Conservation (phyloP, 495 filamentous ascomycete species). For the Chaetomium tenue region DNA sequence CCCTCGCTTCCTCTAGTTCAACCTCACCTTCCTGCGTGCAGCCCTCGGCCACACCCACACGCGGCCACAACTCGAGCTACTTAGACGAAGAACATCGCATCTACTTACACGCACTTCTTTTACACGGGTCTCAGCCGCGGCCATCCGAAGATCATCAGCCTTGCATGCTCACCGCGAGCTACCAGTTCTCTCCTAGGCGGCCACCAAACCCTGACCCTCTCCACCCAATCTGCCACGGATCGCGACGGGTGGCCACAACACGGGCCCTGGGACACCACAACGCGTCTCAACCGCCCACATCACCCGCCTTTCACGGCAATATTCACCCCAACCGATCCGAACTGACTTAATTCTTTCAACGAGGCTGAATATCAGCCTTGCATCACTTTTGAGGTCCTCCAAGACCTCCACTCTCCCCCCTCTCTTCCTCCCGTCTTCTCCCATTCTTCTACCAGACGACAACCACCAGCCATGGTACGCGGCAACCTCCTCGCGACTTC, state of each 20-base stretch:
- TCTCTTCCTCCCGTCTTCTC: background rate
- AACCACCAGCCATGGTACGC: slow-evolving; percentile 34
- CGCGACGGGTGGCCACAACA: slow-evolving; percentile 38
- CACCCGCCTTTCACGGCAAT: slow-evolving; percentile 18
- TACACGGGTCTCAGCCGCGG: slow-evolving; percentile 2
- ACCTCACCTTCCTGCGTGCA: slow-evolving; percentile 7
- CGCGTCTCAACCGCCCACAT: slow-evolving; percentile 27
- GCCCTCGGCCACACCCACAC: slow-evolving; percentile 13
- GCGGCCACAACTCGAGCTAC: background rate
- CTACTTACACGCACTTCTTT: slow-evolving; percentile 6
- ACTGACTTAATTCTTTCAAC: slow-evolving; percentile 11
- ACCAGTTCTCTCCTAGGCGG: slow-evolving; percentile 8
- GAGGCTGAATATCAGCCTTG: slow-evolving; percentile 45
- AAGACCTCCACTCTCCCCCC: slow-evolving; percentile 12
- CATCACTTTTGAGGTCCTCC: slow-evolving; percentile 31
- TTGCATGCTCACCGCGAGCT: slow-evolving; percentile 20
- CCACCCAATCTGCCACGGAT: slow-evolving; percentile 35
- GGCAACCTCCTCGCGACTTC: slow-evolving; percentile 6
- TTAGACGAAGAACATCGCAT: background rate
- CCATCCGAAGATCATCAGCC: slow-evolving; percentile 10
- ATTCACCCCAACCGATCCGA: background rate
- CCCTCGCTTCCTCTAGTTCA: slow-evolving; percentile 5
- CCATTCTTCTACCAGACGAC: background rate
- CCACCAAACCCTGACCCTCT: slow-evolving; percentile 34
- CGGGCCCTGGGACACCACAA: slow-evolving; percentile 26